A percentile compares a stretch with the other conserved stretches of the same genome.
phyloP scores from a whole-genome alignment of 768 basidiomycete genomes.

The Mycena floridula region DNA sequence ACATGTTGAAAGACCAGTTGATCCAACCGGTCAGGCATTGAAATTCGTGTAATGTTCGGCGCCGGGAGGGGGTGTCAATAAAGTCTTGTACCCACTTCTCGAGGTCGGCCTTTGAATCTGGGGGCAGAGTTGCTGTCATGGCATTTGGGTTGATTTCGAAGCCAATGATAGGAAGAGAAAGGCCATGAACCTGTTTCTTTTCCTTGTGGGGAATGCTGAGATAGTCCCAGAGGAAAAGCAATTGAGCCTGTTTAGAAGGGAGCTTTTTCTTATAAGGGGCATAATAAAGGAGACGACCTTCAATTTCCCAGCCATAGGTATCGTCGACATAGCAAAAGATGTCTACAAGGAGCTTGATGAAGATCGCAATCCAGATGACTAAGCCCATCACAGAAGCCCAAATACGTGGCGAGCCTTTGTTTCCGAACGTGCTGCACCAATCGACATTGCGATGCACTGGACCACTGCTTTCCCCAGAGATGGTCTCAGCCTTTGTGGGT shows the following conservation, averaged over 20 bases:
- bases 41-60: conserved; percentile 14
- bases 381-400: conserved; percentile 2
- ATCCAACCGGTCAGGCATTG: conserved; percentile 16
- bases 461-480: neutral
- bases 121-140: neutral
- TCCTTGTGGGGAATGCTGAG: conserved; percentile 5
- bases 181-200: conserved; percentile 15
- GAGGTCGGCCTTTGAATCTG: neutral
- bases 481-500: neutral
- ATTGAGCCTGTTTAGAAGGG: neutral
- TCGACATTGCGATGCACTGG: neutral
- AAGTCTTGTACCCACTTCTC: neutral
- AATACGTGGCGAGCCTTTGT: neutral
- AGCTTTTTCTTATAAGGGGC: neutral
- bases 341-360: neutral
- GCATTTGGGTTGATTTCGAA: conserved; percentile 17
- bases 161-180: conserved; percentile 16
- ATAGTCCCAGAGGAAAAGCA: conserved; percentile 12
- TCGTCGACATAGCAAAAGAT: conserved; percentile 3
- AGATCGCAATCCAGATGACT: conserved; percentile 3
- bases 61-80: neutral
- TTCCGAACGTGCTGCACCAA: neutral
- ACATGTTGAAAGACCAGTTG: conserved; percentile 22
- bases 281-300: neutral
- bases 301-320: neutral